These are phyloP conservation scores for Phaeophleospora eucalypticola DNA, from an alignment of 2,329 filamentous ascomycete species.

Conservation along the genomic window DNA sequence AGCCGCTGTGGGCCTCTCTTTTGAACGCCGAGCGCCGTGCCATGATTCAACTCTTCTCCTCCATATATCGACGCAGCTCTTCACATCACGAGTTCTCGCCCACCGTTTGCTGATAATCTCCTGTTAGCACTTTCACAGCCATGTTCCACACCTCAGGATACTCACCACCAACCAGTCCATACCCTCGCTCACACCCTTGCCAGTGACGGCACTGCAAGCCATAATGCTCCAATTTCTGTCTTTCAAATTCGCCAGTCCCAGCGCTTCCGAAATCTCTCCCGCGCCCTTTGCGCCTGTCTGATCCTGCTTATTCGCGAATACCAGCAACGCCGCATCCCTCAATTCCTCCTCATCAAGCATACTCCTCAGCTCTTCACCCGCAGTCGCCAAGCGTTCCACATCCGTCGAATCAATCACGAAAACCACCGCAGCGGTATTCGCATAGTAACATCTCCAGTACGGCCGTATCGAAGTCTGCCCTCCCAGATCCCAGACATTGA, in stretches of 20 bases:
- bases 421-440: slow-evolving; percentile 95
- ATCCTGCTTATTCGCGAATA: slow-evolving; percentile 99
- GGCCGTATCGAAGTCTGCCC: slow-evolving; percentile 98
- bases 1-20: not conserved
- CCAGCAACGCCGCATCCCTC: slow-evolving; percentile 80
- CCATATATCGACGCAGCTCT: not conserved
- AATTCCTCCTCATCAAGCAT: slow-evolving; percentile 98
- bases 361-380: slow-evolving; percentile 83
- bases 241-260: slow-evolving; percentile 83
- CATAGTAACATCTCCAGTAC: slow-evolving; percentile 99
- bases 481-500: slow-evolving; percentile 98
- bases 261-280: slow-evolving; percentile 90
- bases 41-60: not conserved
- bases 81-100: slow-evolving; percentile 20
- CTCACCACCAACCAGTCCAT: slow-evolving; percentile 98
- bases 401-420: slow-evolving; percentile 99
- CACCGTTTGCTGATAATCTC: slow-evolving; percentile 23
- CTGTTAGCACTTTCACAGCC: slow-evolving; percentile 4
- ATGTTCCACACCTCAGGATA: slow-evolving; percentile 20
- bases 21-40: not conserved
- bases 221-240: slow-evolving; percentile 99
- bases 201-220: slow-evolving; percentile 93
- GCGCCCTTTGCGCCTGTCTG: slow-evolving; percentile 95
- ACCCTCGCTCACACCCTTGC: slow-evolving; percentile 88
- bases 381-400: slow-evolving; percentile 89